A percentile compares a stretch with the other conserved stretches of the same genome.
Evolutionary conservation across 768 basidiomycete genomes (phyloP).

Genomic region (Suillus bovinus): DNA sequence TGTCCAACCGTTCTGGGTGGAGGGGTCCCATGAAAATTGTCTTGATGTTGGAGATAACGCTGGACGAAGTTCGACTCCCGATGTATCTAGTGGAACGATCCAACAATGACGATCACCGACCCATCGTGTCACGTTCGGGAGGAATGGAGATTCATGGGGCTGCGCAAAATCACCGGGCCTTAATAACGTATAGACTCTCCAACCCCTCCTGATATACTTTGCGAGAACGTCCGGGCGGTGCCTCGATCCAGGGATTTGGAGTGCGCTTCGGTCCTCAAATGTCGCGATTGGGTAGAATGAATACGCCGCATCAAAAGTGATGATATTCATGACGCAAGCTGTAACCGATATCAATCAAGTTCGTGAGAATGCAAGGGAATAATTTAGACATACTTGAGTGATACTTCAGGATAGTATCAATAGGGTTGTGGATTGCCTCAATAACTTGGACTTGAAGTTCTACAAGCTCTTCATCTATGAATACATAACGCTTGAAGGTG

Average conservation of each 20-base stretch:
- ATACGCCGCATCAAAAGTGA: conserved; percentile 42
- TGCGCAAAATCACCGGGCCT: conserved; percentile 1
- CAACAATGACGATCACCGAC: conserved; percentile 34
- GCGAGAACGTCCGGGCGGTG: conserved; percentile 13
- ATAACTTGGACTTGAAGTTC: conserved; percentile 43
- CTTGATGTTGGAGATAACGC: conserved; percentile 14
- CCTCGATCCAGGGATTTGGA: conserved; percentile 18
- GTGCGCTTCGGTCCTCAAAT: conserved; percentile 32
- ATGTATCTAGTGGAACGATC: conserved; percentile 30
- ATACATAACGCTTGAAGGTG: conserved; percentile 25
- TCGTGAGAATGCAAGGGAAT: neutral
- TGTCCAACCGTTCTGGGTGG: conserved; percentile 22
- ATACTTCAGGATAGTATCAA: conserved; percentile 44
- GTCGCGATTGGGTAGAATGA: conserved; percentile 43
- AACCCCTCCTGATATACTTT: conserved; percentile 42
- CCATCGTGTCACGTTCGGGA: conserved; percentile 26
- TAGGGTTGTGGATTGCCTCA: conserved; percentile 29
- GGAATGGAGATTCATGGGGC: conserved; percentile 16
- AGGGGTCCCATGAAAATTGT: conserved; percentile 18
- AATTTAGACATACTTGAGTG: conserved; percentile 43
- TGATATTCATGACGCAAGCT: conserved; percentile 48
- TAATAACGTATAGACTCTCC: conserved; percentile 24
- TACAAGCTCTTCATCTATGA: neutral
- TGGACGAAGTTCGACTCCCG: conserved; percentile 14
- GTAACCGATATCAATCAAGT: neutral